Base-by-base conservation (phyloP, 2,329 filamentous ascomycete genomes). In the Lojkania enalia region DNA sequence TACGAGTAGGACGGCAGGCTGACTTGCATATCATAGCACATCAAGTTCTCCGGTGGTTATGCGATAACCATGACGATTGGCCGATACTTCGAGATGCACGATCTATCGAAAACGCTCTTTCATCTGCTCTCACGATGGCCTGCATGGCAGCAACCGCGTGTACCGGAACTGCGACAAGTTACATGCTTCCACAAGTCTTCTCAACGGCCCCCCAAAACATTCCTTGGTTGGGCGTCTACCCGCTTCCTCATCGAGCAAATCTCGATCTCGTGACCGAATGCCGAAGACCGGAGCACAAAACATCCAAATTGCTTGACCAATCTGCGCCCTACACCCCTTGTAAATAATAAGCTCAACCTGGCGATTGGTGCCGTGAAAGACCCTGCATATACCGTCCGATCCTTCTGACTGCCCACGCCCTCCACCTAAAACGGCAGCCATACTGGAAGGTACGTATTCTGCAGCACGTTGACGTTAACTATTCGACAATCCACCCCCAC, bases 221-320 rank as follows among this genome's bases (percentile, higher is more conserved):
- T 30, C 14, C 40, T 16, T 20, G 21, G 20, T 20, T 23, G 32
- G 12, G 14, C 15, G 15, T 32, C 33, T 31, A 31, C 16, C 23
- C 35, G 9, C 25, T 39, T 38, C 23, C 35, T 23, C 9, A 38
- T 19, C 11, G 18, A 39, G 33, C 23, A 4, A 18, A 23, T 33
- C 21, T 13, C 13, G n/a, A 21, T 35, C 42, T 44, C 42, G 42
- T 44, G 42, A 44, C 42, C 14, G 19, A 7, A 13, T 27, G 15
- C 42, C 42, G 42, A 44, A 6, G 23, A 44, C 42, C 42, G 42
- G 42, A 44, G 20, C 9, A 31, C 18, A 13, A 16, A 32, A 23
- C 19, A 32, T 11, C 35, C 33, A 38, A 25, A 39, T 38, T 44
- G 20, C 25, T n/a, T 23, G 18, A 9, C 42, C 42, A 44, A 44